These are phyloP conservation scores for Gilbertella persicaria DNA, from an alignment of 371 early-diverging fungal species.

Conservation along the genomic window DNA sequence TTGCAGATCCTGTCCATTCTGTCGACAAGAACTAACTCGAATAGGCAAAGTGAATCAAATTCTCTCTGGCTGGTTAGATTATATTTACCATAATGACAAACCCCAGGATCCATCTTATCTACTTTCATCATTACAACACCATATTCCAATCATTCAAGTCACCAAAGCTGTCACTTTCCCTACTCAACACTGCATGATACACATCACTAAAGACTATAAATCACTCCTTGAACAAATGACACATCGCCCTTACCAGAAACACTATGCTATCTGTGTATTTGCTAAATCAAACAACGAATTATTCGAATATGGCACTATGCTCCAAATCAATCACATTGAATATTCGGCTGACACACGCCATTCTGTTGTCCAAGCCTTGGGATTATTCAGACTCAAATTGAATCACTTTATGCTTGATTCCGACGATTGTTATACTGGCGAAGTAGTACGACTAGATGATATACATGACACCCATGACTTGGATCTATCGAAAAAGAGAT, in stretches of 20 bases:
- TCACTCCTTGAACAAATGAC: constrained; percentile 43
- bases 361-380: constrained; percentile 25
- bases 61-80: constrained; percentile 11
- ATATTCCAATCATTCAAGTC: constrained; percentile 8
- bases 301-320: constrained; percentile 39
- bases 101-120: neutral
- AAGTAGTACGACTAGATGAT: constrained; percentile 14
- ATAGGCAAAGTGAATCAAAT: constrained; percentile 14
- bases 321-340: constrained; percentile 29
- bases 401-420: constrained; percentile 1
- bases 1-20: constrained; percentile 16
- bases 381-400: constrained; percentile 18
- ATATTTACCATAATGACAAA: neutral
- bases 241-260: constrained; percentile 32
- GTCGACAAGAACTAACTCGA: constrained; percentile 6
- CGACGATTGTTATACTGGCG: constrained; percentile 2
- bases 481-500: neutral
- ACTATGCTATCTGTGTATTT: constrained; percentile 57
- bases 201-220: constrained; percentile 51
- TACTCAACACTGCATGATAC: constrained; percentile 18
- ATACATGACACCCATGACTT: neutral
- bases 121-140: neutral
- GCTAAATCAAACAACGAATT: constrained; percentile 13
- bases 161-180: constrained; percentile 5
- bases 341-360: constrained; percentile 28